Evolutionary conservation across 345 rosid genomes (phyloP), one percentile per base, ranked within the genome.

Genomic region (Mercurialis annua): DNA sequence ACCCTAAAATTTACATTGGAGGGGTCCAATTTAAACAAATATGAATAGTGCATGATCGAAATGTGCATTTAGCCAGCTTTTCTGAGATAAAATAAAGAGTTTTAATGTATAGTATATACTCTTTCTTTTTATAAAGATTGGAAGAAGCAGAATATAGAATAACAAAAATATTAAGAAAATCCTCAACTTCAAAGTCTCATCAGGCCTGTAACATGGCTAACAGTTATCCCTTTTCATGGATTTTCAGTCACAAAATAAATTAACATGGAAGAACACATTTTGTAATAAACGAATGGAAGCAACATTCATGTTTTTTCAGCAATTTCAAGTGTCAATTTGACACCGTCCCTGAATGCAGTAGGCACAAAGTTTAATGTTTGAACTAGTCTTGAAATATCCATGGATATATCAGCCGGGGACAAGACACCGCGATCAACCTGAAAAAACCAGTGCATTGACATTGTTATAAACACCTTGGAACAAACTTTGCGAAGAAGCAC

Each of bases 351-450:
- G 73, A 80, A 92, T 66, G 82, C 30, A 62, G 87, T 80, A 33
- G 95, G 96, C 49, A 71, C 68, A 34, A 92, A 30, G 18, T 76
- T 46, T 42, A 86, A 77, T 1, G 78, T 73, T 63, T 80, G 81
- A 75, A 88, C 75, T 79, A 92, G 77, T 58, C 83, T 90, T 20
- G 84, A 80, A 63, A 87, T 81, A 68, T 90, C 92, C 96, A 92
- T 90, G 18, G 97, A 88, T 71, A 90, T 92, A 69, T 90, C 98
- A 54, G 95, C 82, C 17, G 98, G 98, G 47, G 97, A 90, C 52
- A 30, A 58, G 23, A 90, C 84, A 4, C 96, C 95, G 2, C 92
- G 88, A 64, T 90, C 87, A 70, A 86, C 83, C 96, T 86, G 78
- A 47, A 72, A 76, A n/a, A 64, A 68, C 5, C 46, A 31, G 64